Evolutionary conservation across 192 early-diverging fungal genomes (phyloP).

Genomic region (Gigaspora rosea): DNA sequence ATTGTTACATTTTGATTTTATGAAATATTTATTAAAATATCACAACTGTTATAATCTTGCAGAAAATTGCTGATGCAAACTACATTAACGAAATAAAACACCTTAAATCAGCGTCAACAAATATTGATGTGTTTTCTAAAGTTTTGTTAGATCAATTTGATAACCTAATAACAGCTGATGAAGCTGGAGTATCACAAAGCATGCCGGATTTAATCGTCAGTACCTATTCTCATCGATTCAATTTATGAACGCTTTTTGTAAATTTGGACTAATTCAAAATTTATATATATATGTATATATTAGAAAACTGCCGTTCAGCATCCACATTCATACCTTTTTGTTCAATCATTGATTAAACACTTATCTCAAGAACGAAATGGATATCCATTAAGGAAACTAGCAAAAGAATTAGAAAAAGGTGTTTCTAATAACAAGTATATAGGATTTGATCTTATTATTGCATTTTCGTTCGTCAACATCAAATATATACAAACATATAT

Average conservation of each 20-base stretch:
- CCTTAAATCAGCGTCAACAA: slow-evolving; percentile 65
- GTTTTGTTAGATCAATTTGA: slow-evolving; percentile 65
- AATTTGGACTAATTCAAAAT: too few species aligned
- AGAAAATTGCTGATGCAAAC: slow-evolving; percentile 65
- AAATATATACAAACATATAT: too few species aligned
- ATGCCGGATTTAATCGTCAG: slow-evolving; percentile 52
- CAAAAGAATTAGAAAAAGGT: slow-evolving; percentile 21
- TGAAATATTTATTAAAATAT: neutral
- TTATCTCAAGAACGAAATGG: slow-evolving; percentile 6
- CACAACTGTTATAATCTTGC: neutral
- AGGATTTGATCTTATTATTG: too few species aligned
- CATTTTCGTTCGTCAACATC: too few species aligned
- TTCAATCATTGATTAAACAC: slow-evolving; percentile 18
- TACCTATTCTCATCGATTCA: neutral
- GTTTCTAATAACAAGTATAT: neutral
- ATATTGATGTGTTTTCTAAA: slow-evolving; percentile 65
- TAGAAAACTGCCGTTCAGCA: slow-evolving; percentile 7
- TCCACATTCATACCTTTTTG: slow-evolving; percentile 16
- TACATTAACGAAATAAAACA: slow-evolving; percentile 67
- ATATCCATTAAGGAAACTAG: slow-evolving; percentile 4
- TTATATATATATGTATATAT: neutral
- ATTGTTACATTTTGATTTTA: neutral
- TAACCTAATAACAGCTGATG: slow-evolving; percentile 57
- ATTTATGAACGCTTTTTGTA: too few species aligned
- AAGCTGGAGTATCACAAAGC: slow-evolving; percentile 54